These are phyloP conservation scores for Calonectria pteridis DNA, from an alignment of 2,329 filamentous ascomycete species.

Conservation along the genomic window DNA sequence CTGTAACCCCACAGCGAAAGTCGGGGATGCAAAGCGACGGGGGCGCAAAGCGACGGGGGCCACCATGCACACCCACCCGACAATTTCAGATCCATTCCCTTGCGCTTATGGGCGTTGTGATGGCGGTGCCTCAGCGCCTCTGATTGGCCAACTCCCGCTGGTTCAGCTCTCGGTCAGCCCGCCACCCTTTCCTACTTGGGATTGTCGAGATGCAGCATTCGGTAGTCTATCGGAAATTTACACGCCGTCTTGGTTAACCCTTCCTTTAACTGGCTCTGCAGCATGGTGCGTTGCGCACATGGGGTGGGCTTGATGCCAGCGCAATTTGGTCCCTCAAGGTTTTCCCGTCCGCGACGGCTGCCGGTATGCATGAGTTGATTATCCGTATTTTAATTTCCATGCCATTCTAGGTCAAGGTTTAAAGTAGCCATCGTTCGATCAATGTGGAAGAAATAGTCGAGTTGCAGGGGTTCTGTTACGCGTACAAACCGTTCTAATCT, in stretches of 20 bases:
- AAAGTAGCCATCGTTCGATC: constrained; percentile 6
- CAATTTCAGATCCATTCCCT: constrained; percentile 14
- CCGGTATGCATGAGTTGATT: neutral
- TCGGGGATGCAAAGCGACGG: neutral
- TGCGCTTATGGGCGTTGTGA: neutral
- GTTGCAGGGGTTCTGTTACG: neutral
- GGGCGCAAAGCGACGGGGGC: neutral
- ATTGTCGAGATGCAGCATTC: constrained; percentile 35
- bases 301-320: neutral
- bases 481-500: neutral
- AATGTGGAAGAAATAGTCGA: neutral
- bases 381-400: neutral
- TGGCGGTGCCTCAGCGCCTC: constrained; percentile 7
- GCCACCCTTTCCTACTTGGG: constrained; percentile 40
- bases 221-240: constrained; percentile 39
- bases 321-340: neutral
- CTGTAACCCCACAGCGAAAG: neutral
- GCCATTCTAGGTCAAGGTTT: neutral
- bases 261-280: neutral
- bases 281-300: neutral
- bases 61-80: neutral
- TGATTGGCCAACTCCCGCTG: constrained; percentile 31
- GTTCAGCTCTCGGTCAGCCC: constrained; percentile 47
- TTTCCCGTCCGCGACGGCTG: neutral
- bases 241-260: constrained; percentile 26